These are phyloP conservation scores for Argentina anserina DNA, from an alignment of 306 rosid genomes.

Conservation along the genomic window DNA sequence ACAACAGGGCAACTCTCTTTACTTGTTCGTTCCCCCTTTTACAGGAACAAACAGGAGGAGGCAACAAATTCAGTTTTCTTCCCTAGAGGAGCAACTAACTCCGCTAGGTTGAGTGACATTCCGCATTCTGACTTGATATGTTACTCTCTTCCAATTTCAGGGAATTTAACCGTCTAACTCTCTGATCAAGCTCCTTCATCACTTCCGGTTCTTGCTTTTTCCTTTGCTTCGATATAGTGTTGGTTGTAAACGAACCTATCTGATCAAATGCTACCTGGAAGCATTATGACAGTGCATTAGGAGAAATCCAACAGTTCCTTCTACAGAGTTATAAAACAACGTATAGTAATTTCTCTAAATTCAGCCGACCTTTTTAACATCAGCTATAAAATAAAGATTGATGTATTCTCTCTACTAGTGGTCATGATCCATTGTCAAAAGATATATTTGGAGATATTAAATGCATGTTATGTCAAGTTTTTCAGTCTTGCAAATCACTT, in stretches of 20 bases:
- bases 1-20: constrained; percentile 34
- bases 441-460: background rate
- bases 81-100: constrained; percentile 27
- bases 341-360: background rate
- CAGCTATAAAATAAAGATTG: background rate
- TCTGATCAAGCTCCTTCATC: constrained; percentile 90
- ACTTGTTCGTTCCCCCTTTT: constrained; percentile 18
- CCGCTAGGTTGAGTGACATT: constrained; percentile 27
- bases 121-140: constrained; percentile 26
- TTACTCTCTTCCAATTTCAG: constrained; percentile 52
- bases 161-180: constrained; percentile 74
- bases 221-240: constrained; percentile 88
- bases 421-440: constrained; percentile 2
- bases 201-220: constrained; percentile 98
- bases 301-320: background rate
- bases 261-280: constrained; percentile 94
- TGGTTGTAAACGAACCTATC: constrained; percentile 90
- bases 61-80: constrained; percentile 27
- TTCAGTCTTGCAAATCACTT: background rate
- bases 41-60: constrained; percentile 16
- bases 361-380: background rate
- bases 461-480: background rate
- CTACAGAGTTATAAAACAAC: background rate
- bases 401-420: background rate
- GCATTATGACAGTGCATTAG: background rate